These are phyloP conservation scores for Apocynum venetum DNA, from an alignment of 257 asterid genomes.

Conservation along the genomic window DNA sequence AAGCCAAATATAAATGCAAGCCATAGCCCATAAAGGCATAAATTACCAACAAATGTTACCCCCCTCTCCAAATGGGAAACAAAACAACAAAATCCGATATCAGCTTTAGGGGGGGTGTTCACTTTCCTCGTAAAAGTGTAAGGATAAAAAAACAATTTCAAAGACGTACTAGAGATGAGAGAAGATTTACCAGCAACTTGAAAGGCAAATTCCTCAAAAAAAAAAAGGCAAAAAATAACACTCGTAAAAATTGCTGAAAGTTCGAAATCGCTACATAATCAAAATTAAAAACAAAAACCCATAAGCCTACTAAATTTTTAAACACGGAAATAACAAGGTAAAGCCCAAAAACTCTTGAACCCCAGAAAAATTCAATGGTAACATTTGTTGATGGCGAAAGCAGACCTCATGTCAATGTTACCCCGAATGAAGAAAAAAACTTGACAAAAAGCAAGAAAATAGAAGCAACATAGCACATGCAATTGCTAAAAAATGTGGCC, in stretches of 20 bases:
- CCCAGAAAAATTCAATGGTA: neutral
- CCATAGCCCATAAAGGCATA: neutral
- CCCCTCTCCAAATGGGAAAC: too few relatives aligned
- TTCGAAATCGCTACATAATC: neutral
- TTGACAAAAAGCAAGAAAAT: neutral
- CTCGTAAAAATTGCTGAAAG: neutral
- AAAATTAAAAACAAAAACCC: neutral
- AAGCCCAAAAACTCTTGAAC: neutral
- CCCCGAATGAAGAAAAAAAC: too few relatives aligned
- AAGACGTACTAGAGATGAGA: neutral
- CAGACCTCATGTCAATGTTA: neutral
- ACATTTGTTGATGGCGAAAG: neutral
- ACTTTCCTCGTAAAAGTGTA: neutral
- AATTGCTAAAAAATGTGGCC: neutral
- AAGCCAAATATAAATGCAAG: neutral
- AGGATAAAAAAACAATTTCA: neutral
- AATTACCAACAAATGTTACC: neutral
- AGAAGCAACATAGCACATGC: neutral
- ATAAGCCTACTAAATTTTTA: neutral
- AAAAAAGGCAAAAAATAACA: neutral
- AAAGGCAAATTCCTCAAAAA: too few relatives aligned
- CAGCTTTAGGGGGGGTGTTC: neutral
- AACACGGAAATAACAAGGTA: neutral
- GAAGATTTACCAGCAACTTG: too few relatives aligned
- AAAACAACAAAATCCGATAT: neutral